Percentiles rank a stretch among this genome's conserved stretches.
phyloP scores from a whole-genome alignment of 2,329 filamentous ascomycete genomes.

The Microcera coccophila region DNA sequence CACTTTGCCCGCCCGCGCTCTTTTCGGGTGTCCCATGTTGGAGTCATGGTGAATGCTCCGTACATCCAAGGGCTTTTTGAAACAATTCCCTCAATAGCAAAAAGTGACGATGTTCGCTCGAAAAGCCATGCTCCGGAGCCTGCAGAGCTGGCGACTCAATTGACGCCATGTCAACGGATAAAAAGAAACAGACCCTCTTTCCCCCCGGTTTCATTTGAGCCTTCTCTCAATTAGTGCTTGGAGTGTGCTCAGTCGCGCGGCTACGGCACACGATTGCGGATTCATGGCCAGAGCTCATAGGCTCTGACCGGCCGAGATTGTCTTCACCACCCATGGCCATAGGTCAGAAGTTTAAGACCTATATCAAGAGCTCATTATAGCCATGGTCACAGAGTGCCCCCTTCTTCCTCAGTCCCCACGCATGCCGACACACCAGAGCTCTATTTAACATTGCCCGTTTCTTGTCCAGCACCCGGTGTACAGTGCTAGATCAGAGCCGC shows the following conservation, averaged over 20 bases:
- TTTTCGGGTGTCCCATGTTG: constrained; percentile 10
- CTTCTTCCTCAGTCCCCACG: constrained; percentile 20
- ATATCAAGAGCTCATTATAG: constrained; percentile 22
- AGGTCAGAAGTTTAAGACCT: constrained; percentile 22
- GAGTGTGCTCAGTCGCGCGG: too few species aligned
- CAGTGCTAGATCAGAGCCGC: constrained; percentile 12
- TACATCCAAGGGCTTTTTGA: too few species aligned
- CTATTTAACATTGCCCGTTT: constrained; percentile 13
- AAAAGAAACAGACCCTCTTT: too few species aligned
- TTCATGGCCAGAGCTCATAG: too few species aligned
- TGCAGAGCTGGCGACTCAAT: too few species aligned
- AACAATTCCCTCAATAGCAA: too few species aligned
- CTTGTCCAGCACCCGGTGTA: constrained; percentile 12
- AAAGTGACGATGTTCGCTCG: too few species aligned
- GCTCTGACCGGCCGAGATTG: constrained; percentile 29
- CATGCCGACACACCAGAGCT: constrained; percentile 20
- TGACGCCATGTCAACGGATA: too few species aligned
- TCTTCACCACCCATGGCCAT: constrained; percentile 28
- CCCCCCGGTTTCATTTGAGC: too few species aligned
- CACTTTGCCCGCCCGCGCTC: constrained; percentile 8
- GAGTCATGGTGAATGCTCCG: constrained; percentile 10
- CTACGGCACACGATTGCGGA: too few species aligned
- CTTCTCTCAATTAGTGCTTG: too few species aligned
- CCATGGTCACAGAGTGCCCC: constrained; percentile 11
- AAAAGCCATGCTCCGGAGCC: too few species aligned